Evolutionary conservation across 164 flowering plant genomes (phyloP), one percentile per base, ranked within the genome.

Genomic region (Buxus sempervirens): DNA sequence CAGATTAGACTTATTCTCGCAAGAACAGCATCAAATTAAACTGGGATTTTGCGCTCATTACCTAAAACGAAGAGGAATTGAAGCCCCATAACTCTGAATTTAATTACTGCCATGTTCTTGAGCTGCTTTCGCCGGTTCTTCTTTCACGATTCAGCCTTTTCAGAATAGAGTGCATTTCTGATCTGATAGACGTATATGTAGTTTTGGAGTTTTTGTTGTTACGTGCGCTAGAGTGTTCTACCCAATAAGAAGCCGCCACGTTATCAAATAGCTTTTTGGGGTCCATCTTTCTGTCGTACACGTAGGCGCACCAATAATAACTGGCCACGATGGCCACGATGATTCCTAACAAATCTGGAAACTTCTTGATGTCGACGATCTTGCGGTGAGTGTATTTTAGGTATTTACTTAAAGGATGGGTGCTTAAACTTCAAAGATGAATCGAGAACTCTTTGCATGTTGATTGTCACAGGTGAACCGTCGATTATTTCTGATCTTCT

Each of bases 201-300:
- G 64, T 28, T 62, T 12, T 26, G 28, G 28, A 14, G 60, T 1
- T 4, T 57, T 62, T 0, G 54, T 22, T 21, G 53, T 20, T 28
- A 19, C 24, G 42, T 26, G 56, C 36, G 77, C 78, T 74, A 74
- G 78, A 74, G 81, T 78, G 69, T 71, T 74, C 78, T 21, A 0
- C 0, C 81, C 64, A 78, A 69, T 75, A 0, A n/a, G 4, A 2
- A 7, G 10, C 5, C 10, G 51, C 69, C 74, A 78, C 65, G 69
- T 64, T n/a, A 4, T 16, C 18, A 5, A 54, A 3, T n/a, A 23
- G 10, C 16, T 14, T 36, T 23, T 9, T 1, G 24, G 41, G 20
- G 41, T 25, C 32, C 14, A 0, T 5, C 5, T 20, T 38, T 28
- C 10, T 0, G 26, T 54, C 19, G 19, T 49, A 49, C 75, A 71